Conservation (phyloP, 2,329 filamentous ascomycete species). For the Alternaria ventricosa region DNA sequence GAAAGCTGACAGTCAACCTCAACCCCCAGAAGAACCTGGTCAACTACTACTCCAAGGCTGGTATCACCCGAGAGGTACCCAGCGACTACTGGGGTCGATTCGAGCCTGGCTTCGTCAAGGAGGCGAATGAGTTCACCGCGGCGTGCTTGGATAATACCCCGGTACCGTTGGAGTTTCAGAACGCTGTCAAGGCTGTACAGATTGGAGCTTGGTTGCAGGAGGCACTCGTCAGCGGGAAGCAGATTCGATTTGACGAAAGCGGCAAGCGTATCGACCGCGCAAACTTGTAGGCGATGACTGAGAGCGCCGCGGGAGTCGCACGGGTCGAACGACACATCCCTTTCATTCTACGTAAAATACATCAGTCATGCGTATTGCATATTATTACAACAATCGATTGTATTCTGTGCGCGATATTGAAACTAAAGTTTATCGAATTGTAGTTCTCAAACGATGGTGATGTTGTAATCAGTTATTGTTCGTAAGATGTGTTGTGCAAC, state of each 20-base stretch:
- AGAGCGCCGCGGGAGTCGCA: too few relatives aligned
- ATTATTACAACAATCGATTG: too few relatives aligned
- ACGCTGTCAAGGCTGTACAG: conserved; percentile 45
- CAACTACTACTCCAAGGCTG: conserved; percentile 39
- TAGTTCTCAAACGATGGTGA: too few relatives aligned
- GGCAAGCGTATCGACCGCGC: conserved; percentile 26
- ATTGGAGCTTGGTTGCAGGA: conserved; percentile 62
- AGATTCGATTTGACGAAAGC: conserved; percentile 55
- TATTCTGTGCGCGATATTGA: too few relatives aligned
- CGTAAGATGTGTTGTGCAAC: too few relatives aligned
- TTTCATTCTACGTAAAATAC: too few relatives aligned
- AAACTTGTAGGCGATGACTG: too few relatives aligned
- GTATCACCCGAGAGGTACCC: conserved; percentile 48
- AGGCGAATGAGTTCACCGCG: conserved; percentile 50
- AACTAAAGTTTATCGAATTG: too few relatives aligned
- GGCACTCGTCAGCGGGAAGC: conserved; percentile 60
- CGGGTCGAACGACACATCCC: too few relatives aligned
- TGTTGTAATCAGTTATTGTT: too few relatives aligned
- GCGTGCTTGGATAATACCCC: conserved; percentile 46
- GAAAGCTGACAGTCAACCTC: conserved; percentile 22
- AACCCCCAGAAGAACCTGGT: conserved; percentile 44
- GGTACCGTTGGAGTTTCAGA: conserved; percentile 46
- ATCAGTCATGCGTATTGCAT: too few relatives aligned
- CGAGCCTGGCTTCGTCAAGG: conserved; percentile 50
- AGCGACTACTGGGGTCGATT: conserved; percentile 51